These are phyloP conservation scores for Ambrosiella cleistominuta DNA, from an alignment of 2,329 filamentous ascomycete species.

Conservation along the genomic window DNA sequence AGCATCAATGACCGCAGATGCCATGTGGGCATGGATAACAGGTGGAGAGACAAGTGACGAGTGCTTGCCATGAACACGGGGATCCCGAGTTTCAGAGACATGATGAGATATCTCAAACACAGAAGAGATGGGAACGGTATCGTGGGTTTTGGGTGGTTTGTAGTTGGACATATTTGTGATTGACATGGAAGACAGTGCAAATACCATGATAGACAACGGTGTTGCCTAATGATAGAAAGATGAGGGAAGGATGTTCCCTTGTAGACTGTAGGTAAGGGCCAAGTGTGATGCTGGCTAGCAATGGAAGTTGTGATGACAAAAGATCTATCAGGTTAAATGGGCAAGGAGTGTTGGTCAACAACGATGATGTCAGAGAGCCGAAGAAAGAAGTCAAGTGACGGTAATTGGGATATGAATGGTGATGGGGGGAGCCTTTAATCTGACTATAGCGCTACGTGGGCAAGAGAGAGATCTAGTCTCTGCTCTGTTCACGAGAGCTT, in stretches of 20 bases:
- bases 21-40: slow-evolving; percentile 8
- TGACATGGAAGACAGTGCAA: background rate
- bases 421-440: background rate
- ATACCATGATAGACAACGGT: background rate
- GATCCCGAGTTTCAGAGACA: slow-evolving; percentile 8
- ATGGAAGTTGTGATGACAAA: no score
- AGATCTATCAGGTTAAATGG: no score
- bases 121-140: slow-evolving; percentile 4
- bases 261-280: no score
- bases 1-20: background rate
- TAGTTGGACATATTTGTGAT: background rate
- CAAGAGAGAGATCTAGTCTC: slow-evolving; percentile 6
- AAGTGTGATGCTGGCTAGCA: no score
- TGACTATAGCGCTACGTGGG: slow-evolving; percentile 1
- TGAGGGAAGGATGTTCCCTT: background rate
- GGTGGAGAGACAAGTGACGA: slow-evolving; percentile 10
- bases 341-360: no score
- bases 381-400: background rate
- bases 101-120: slow-evolving; percentile 10
- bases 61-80: background rate
- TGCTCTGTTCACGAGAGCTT: slow-evolving; percentile 5
- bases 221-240: background rate
- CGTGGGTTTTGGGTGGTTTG: background rate
- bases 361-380: no score
- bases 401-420: background rate